Conservation (phyloP, 352 stramenopile species). For the Pythium dissotocum region DNA sequence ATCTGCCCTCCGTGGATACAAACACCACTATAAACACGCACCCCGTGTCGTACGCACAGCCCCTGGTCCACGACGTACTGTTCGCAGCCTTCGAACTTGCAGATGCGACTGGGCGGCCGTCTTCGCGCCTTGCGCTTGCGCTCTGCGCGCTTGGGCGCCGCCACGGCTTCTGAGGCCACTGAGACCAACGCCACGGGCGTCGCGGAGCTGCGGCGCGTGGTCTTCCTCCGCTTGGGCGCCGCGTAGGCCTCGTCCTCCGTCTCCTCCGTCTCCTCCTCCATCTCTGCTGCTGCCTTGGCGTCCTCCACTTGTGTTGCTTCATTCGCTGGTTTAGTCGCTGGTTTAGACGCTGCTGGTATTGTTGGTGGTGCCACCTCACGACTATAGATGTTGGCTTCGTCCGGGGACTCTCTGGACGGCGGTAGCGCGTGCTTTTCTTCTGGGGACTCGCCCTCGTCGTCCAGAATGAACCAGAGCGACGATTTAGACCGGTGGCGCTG, state of each 20-base stretch:
- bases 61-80: slow-evolving; percentile 81
- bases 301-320: neutral
- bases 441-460: slow-evolving; percentile 36
- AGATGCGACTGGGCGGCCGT: slow-evolving; percentile 62
- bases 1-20: neutral
- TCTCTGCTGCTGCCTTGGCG: neutral
- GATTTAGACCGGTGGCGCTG: slow-evolving; percentile 39
- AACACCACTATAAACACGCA: slow-evolving; percentile 26
- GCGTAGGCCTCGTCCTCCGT: neutral
- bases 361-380: no score
- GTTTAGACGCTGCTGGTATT: no score
- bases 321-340: neutral
- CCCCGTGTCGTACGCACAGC: slow-evolving; percentile 72
- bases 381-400: neutral
- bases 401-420: neutral
- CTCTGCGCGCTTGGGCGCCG: slow-evolving; percentile 34
- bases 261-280: slow-evolving; percentile 3
- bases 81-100: slow-evolving; percentile 70
- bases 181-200: slow-evolving; percentile 1
- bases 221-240: slow-evolving; percentile 15
- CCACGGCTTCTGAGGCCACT: neutral
- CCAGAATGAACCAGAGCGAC: slow-evolving; percentile 76
- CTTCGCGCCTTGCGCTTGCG: slow-evolving; percentile 50
- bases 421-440: slow-evolving; percentile 9
- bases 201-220: neutral